Conservation (phyloP, 495 filamentous ascomycete genomes). For the Annulohypoxylon maeteangense region DNA sequence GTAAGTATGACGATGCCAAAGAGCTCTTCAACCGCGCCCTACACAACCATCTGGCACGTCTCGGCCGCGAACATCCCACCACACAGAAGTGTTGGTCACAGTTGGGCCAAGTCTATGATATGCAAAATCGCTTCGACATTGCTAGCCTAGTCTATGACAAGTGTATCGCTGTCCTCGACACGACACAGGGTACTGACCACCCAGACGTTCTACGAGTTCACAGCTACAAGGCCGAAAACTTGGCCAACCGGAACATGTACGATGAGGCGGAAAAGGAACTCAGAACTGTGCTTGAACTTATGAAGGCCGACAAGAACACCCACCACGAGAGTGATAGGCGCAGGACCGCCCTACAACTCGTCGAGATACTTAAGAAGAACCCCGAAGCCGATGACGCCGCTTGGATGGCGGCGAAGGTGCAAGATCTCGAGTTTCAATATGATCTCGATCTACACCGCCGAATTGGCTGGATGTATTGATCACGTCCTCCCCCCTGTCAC, state of each 20-base stretch:
- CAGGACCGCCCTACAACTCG: slow-evolving; percentile 5
- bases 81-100: slow-evolving; percentile 6
- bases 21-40: slow-evolving; percentile 1
- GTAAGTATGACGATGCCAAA: slow-evolving; percentile 4
- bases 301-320: not conserved
- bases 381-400: not conserved
- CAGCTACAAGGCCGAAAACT: not conserved
- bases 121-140: not conserved
- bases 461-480: slow-evolving; percentile 11
- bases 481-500: not conserved
- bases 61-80: slow-evolving; percentile 3
- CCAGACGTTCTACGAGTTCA: not conserved
- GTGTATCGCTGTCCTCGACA: not conserved
- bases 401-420: not conserved
- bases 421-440: not conserved
- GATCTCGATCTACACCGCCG: not conserved
- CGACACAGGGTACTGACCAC: not conserved
- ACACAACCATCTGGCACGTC: slow-evolving; percentile 5
- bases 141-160: slow-evolving; percentile 5
- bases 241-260: not conserved
- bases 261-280: slow-evolving; percentile 5
- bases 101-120: slow-evolving; percentile 5
- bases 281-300: not conserved
- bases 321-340: slow-evolving; percentile 6
- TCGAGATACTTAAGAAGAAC: not conserved